Percentiles rank a stretch among this genome's conserved stretches.
phyloP scores from a whole-genome alignment of 768 basidiomycete genomes.

The Dioszegia aurantiaca region DNA sequence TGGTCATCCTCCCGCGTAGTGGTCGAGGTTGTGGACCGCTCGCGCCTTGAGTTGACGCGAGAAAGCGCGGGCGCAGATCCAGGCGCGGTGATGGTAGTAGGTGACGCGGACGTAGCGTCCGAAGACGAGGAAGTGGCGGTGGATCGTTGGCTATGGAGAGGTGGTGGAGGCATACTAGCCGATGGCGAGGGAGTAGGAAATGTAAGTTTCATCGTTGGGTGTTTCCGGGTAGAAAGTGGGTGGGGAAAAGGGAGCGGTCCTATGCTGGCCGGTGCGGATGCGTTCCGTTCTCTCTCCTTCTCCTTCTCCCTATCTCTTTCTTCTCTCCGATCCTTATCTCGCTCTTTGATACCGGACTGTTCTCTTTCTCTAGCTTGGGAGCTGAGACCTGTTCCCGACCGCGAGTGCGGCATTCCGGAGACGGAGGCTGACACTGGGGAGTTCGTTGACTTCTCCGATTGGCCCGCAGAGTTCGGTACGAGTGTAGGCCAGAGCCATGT shows the following conservation, averaged over 20 bases:
- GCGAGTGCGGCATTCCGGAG: slow-evolving; percentile 9
- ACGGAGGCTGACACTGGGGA: no score
- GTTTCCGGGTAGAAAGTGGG: slow-evolving; percentile 29
- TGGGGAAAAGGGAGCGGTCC: slow-evolving; percentile 34
- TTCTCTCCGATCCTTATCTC: background rate
- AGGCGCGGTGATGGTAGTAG: background rate
- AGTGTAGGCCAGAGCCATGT: slow-evolving; percentile 39
- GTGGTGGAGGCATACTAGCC: background rate
- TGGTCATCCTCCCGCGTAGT: slow-evolving; percentile 5
- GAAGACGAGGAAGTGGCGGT: background rate
- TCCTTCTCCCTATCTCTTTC: slow-evolving; percentile 7
- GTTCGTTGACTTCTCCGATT: background rate
- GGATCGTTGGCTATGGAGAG: background rate
- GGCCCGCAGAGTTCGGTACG: background rate
- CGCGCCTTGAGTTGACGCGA: slow-evolving; percentile 10
- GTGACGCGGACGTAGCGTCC: slow-evolving; percentile 2
- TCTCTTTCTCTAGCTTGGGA: slow-evolving; percentile 8
- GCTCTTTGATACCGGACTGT: background rate
- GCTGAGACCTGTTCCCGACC: slow-evolving; percentile 10
- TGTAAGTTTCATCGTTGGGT: slow-evolving; percentile 40
- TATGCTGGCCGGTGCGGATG: background rate
- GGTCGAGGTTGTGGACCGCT: background rate
- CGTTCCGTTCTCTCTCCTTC: slow-evolving; percentile 4
- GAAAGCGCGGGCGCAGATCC: background rate
- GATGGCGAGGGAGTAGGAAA: slow-evolving; percentile 26